Evolutionary conservation across 305 asterid genomes (phyloP).

Genomic region (Plantago lanceolata): DNA sequence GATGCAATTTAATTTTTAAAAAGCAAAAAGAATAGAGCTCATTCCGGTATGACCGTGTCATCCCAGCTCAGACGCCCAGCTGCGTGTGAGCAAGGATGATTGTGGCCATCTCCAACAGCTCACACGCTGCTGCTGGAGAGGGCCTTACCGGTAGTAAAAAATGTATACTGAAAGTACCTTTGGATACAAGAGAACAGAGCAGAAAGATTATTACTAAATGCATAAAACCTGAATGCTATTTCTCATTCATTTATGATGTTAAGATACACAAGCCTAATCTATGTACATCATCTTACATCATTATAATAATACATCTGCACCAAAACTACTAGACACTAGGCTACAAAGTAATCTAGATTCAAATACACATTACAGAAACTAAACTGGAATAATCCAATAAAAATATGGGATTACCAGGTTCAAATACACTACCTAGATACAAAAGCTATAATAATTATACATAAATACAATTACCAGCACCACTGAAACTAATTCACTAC

Average conservation of each 20-base stretch:
- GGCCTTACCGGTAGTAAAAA: no score
- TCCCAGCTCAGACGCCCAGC: no score
- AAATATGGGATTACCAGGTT: constrained; percentile 25
- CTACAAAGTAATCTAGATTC: constrained; percentile 17
- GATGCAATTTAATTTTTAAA: no score
- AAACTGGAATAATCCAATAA: constrained; percentile 24
- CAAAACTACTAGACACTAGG: neutral
- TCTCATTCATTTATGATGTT: neutral
- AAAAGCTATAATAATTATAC: constrained; percentile 21
- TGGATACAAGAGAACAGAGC: no score
- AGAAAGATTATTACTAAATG: no score
- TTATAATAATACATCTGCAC: neutral
- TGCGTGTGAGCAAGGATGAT: no score
- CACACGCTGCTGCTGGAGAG: no score
- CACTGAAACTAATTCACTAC: constrained; percentile 33
- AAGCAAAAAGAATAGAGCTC: no score
- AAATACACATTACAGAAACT: constrained; percentile 19
- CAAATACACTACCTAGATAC: constrained; percentile 26
- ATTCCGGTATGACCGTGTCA: no score
- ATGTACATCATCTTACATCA: neutral
- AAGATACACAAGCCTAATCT: neutral
- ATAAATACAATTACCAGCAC: constrained; percentile 6
- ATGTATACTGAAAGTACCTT: no score
- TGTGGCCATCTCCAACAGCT: no score
- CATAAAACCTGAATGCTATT: constrained; percentile 5